Evolutionary conservation across 495 filamentous ascomycete species (phyloP).

Genomic region (Daldinia grandis): DNA sequence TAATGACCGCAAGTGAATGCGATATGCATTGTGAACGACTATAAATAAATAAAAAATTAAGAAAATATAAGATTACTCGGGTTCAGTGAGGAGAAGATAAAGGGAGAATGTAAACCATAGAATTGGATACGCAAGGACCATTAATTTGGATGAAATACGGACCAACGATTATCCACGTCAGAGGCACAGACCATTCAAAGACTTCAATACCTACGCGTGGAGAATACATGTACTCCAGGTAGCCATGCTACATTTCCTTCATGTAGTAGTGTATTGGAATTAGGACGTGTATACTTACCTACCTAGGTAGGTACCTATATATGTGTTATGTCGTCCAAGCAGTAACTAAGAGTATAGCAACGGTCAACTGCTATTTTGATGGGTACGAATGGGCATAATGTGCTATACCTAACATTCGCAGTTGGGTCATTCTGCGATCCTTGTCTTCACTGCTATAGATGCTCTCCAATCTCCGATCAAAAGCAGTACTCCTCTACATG

Average conservation of each 20-base stretch:
- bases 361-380: neutral
- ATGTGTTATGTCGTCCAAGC: neutral
- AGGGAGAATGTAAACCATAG: neutral
- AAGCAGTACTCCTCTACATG: constrained; percentile 61
- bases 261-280: neutral
- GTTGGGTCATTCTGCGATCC: neutral
- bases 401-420: neutral
- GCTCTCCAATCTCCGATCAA: constrained; percentile 24
- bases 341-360: neutral
- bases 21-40: neutral
- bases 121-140: neutral
- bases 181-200: neutral
- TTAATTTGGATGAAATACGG: neutral
- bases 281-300: neutral
- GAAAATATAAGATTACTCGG: no score
- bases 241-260: no score
- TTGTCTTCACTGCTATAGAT: neutral
- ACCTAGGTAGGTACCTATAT: no score
- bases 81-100: neutral
- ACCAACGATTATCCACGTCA: neutral
- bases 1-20: neutral
- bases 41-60: no score
- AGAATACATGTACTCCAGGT: no score
- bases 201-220: neutral
- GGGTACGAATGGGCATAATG: constrained; percentile 1